Evolutionary conservation across 2,329 filamentous ascomycete species (phyloP), one percentile per base, ranked within the genome.

Genomic region (Cladorrhinum sp.): DNA sequence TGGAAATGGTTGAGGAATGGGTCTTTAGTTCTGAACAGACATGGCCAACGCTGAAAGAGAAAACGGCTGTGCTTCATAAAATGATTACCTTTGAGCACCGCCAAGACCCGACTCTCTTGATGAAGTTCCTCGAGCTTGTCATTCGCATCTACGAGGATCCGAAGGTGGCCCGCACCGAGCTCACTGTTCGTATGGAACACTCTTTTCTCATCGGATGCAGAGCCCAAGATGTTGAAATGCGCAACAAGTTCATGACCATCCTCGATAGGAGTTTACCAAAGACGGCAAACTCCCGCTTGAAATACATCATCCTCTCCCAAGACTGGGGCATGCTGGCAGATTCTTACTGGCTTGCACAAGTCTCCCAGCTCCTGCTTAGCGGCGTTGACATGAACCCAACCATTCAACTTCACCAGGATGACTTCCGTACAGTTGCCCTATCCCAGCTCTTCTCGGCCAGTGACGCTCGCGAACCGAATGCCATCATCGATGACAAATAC

Each of bases 91-190:
- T 99, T 67, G 95, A 99, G 75, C 86, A 91, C 60, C 85, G 95
- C 41, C 78, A 83, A 25, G 93, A 98, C 71, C 85, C 88, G 29
- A 92, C 89, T 0, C 88, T 99, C 77, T 81, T 99, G 60, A 92
- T 89, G 67, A 93, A 93, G 71, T 99, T 98, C 78, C 81, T 99
- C 61, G 91, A 98, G 66, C 85, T 99, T 24, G 95, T 99, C 24
- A 96, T 99, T 67, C 88, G 93, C 53, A 97, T 99, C 62, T 99
- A 99, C 72, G 96, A 99, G 71, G 95, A 99, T 70, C 91, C 92
- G 0, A 96, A 96, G 76, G 95, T 99, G 64, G 92, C 93, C 1
- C 85, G 93, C 29, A 97, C 93, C 0, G 95, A 99, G 75, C 82
- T 99, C 57, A 98, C 95, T 0, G 96, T 99, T 9, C 87, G 96